Base-by-base conservation (phyloP, 257 asterid species). In the Vinca minor region DNA sequence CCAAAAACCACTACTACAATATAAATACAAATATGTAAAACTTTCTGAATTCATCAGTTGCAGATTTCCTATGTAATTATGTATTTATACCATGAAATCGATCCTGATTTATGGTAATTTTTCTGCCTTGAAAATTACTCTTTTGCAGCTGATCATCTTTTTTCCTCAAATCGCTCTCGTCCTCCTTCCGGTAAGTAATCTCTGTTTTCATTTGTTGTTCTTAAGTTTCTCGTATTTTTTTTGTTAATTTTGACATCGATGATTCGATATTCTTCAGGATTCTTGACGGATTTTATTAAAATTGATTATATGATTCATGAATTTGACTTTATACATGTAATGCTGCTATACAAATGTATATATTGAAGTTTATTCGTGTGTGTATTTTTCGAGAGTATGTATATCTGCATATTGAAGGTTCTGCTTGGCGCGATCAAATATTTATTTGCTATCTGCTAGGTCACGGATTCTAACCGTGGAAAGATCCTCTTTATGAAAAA, bases 131-230 rank as follows among this genome's bases (percentile, higher is more conserved):
- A 49, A 44, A 36, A 5, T 17, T 3, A 3, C 41, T 63, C 35
- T n/a, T 35, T 18, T 60, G 63, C 52, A 45, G 65, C 61, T 63
- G 52, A 70, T 62, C 59, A 69, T 36, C 64, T 28, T 21, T n/a
- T n/a, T 17, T 42, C 23, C 39, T 44, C 60, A 66, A 69, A 70
- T 70, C 74, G 21, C 52, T 35, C n/a, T 36, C 44, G 2, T 29
- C 59, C 20, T n/a, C 54, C 15, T 54, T 14, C 42, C 4, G 15
- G n/a, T n/a, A n/a, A n/a, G 65, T 54, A 53, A 63, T 32, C 50
- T 42, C 34, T 11, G 13, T 59, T 36, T 21, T n/a, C n/a, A n/a
- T n/a, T n/a, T n/a, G n/a, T n/a, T n/a, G n/a, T 12, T 28, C 52
- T 41, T 53, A 15, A 5, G 17, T 25, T 62, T 7, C 1, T 34